These are phyloP conservation scores for Pseudogymnoascus pannorum DNA, from an alignment of 2,329 filamentous ascomycete genomes.

Conservation along the genomic window DNA sequence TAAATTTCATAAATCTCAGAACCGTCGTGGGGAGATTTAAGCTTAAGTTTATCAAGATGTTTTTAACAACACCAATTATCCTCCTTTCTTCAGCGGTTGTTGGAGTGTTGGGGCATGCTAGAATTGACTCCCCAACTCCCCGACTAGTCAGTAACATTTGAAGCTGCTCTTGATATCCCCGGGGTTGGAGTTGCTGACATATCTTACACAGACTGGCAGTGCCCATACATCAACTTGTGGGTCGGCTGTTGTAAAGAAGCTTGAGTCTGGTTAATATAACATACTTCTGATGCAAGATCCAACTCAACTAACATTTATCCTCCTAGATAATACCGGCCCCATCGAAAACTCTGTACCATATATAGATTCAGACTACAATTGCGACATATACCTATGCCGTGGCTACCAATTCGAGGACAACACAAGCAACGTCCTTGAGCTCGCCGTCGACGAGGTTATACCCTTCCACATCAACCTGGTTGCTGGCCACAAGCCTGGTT, in stretches of 20 bases:
- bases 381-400: constrained; percentile 41
- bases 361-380: constrained; percentile 12
- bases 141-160: not conserved
- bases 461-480: constrained; percentile 32
- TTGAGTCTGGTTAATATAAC: not conserved
- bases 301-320: not conserved
- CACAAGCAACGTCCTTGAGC: constrained; percentile 35
- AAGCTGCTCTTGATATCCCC: not conserved
- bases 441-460: constrained; percentile 33
- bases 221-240: not conserved
- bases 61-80: not conserved
- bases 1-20: not conserved
- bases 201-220: not conserved
- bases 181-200: not conserved
- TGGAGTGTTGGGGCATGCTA: not conserved
- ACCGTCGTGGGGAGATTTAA: not conserved
- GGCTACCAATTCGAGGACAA: constrained; percentile 40
- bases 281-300: not conserved
- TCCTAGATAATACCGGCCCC: not conserved
- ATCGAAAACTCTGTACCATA: not conserved
- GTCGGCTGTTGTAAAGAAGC: not conserved
- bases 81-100: not conserved
- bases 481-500: constrained; percentile 19
- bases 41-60: not conserved
- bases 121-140: not conserved